A percentile compares a stretch with the other conserved stretches of the same genome.
phyloP scores from a whole-genome alignment of 2,329 filamentous ascomycete species.

The Calonectria honghensis region DNA sequence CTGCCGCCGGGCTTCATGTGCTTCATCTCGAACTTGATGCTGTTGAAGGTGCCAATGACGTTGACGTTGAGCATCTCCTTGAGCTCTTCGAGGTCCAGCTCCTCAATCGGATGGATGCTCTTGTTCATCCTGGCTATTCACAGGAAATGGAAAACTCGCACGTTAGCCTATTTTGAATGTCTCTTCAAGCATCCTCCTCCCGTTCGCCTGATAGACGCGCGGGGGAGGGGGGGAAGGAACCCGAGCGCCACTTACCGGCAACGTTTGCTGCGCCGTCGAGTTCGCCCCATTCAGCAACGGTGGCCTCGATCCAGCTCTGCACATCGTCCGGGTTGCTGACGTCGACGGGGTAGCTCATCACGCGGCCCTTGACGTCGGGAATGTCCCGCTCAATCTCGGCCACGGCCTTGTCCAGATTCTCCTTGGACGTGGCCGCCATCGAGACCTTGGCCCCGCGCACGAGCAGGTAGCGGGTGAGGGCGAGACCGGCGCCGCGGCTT shows the following conservation, averaged over 20 bases:
- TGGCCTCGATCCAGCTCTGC: conserved; percentile 59
- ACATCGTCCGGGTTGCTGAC: conserved; percentile 58
- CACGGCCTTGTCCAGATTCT: conserved; percentile 53
- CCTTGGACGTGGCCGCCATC: conserved; percentile 54
- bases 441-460: conserved; percentile 59
- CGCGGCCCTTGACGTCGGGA: conserved; percentile 48
- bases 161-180: background rate
- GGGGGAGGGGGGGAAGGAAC: no score
- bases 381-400: conserved; percentile 51
- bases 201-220: background rate
- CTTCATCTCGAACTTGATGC: conserved; percentile 55
- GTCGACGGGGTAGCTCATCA: conserved; percentile 55
- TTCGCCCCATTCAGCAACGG: conserved; percentile 58
- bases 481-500: conserved; percentile 74
- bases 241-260: conserved; percentile 55
- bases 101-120: conserved; percentile 52
- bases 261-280: conserved; percentile 62
- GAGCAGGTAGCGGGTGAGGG: conserved; percentile 70
- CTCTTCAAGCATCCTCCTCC: background rate
- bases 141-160: background rate
- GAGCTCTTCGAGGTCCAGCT: conserved; percentile 50
- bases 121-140: conserved; percentile 52
- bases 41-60: conserved; percentile 53
- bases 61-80: conserved; percentile 52
- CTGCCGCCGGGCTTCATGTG: conserved; percentile 64